Evolutionary conservation across 2,329 filamentous ascomycete genomes (phyloP).

Genomic region (Epichloe brachyelytri): DNA sequence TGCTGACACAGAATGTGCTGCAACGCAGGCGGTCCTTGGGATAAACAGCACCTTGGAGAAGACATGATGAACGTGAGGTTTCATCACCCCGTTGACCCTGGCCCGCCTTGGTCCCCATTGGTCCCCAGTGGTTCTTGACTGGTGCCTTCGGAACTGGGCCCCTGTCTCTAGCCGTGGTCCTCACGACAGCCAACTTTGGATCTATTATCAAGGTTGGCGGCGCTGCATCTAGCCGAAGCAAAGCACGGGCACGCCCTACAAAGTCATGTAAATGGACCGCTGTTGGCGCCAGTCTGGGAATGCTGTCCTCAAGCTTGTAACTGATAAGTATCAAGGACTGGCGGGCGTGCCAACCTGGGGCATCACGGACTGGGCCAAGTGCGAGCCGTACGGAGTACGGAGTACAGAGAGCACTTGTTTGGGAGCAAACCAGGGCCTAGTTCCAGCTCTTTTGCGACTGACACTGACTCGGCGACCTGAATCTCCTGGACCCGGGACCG

Average conservation of each 20-base stretch:
- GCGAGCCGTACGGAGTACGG: no score
- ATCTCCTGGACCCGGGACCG: neutral
- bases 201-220: neutral
- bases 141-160: neutral
- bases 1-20: neutral
- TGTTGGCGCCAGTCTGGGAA: neutral
- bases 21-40: neutral
- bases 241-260: neutral
- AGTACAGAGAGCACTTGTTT: no score
- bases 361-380: no score
- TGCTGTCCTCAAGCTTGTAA: neutral
- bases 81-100: neutral
- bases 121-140: neutral
- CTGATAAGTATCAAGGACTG: no score
- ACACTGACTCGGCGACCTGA: neutral
- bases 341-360: no score
- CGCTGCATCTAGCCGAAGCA: conserved; percentile 3
- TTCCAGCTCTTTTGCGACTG: neutral
- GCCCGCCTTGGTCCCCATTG: neutral
- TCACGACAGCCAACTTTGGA: neutral
- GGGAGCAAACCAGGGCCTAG: neutral
- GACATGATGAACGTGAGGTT: neutral
- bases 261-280: neutral
- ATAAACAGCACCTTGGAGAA: neutral
- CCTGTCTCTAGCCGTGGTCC: neutral